Base-by-base conservation (phyloP, 2,329 filamentous ascomycete genomes). In the Verticillium albo-atrum region DNA sequence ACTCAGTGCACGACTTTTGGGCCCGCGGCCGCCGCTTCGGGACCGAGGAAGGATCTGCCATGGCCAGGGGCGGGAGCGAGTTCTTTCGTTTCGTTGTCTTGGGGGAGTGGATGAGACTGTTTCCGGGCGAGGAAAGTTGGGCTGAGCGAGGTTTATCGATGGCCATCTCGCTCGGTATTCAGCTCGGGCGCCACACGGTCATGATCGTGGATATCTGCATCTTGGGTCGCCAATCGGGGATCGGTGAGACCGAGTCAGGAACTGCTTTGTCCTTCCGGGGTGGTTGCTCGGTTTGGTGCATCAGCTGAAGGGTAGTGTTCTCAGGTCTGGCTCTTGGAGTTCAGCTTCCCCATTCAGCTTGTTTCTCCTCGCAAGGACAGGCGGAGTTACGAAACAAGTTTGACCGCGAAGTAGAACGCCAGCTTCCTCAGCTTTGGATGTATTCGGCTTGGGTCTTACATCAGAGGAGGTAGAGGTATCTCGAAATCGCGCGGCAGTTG, bases 1-100 rank as follows among this genome's bases (percentile, higher is more conserved):
- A 64, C 26, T 64, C 62, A 26, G 60, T 62, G 54, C 63, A 64
- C 30, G 63, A 63, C 53, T 63, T 63, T n/a, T 63, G 63, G 10
- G 58, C 52, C 23, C 62, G 59, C 34, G 54, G 32, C 34, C 62
- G 61, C 28, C 58, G 47, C 30, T 63, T 63, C 23, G 59, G 28
- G 28, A 34, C 23, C 14, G n/a, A 25, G 23, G 15, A 28, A 5
- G 25, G 17, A 25, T 25, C 35, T 25, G 25, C 35, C 54, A 56
- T 56, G 42, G 20, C 20, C n/a, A n/a, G n/a, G n/a, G n/a, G n/a
- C n/a, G 10, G 52, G 51, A 12, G 54, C 51, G 30, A 14, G 14
- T 25, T 10, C 14, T 20, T 25, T 47, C 9, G 20, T 7, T 23
- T 47, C 12, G 42, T 47, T 47, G n/a, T 6, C 12, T 14, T 17